These are phyloP conservation scores for Penicillium sclerotiorum DNA, from an alignment of 2,329 filamentous ascomycete genomes.

Conservation along the genomic window DNA sequence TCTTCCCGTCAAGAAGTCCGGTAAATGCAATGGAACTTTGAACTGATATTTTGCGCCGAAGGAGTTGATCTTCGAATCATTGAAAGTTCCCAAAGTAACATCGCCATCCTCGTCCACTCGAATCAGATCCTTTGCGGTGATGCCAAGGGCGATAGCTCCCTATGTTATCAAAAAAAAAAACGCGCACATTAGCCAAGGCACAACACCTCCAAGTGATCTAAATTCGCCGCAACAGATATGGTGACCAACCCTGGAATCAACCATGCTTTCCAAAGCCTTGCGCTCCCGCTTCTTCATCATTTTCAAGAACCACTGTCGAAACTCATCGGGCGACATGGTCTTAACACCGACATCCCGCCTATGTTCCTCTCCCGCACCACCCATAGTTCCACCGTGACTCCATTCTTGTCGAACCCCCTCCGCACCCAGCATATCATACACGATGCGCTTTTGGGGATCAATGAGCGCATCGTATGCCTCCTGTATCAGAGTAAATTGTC, in stretches of 20 bases:
- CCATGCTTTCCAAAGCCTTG: conserved; percentile 38
- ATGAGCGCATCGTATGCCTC: conserved; percentile 47
- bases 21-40: conserved; percentile 36
- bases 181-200: neutral
- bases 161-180: conserved; percentile 23
- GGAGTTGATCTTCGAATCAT: conserved; percentile 25
- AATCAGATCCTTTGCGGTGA: conserved; percentile 41
- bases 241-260: conserved; percentile 39
- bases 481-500: conserved; percentile 42
- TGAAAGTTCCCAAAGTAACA: conserved; percentile 31
- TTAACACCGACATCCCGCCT: conserved; percentile 39
- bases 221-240: neutral
- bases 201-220: neutral
- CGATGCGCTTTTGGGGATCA: conserved; percentile 44
- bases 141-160: conserved; percentile 36
- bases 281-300: conserved; percentile 45
- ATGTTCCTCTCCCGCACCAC: conserved; percentile 31
- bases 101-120: conserved; percentile 30
- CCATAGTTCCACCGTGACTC: conserved; percentile 37
- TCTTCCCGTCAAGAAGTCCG: conserved; percentile 23
- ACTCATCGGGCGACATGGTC: conserved; percentile 42
- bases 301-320: conserved; percentile 45
- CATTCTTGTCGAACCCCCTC: conserved; percentile 46
- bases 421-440: conserved; percentile 47
- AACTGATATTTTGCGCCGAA: conserved; percentile 39